A percentile compares a stretch with the other conserved stretches of the same genome.
These are phyloP conservation scores for Fusarium caatingaense DNA, from an alignment of 2,329 filamentous ascomycete genomes.

Conservation along the genomic window DNA sequence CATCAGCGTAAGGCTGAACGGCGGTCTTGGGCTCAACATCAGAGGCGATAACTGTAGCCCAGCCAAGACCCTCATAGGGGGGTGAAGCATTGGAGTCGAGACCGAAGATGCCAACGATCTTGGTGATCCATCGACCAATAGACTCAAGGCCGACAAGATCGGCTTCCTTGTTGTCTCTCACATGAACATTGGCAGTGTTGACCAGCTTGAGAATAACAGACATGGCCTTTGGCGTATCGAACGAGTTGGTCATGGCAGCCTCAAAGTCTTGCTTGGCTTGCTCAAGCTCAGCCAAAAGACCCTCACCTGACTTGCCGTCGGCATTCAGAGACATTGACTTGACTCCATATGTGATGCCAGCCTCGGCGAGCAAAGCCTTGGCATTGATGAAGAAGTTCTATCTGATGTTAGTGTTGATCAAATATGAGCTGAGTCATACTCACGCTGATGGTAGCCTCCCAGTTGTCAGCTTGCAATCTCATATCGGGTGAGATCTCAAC, in stretches of 20 bases:
- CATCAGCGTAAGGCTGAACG: slow-evolving; percentile 60
- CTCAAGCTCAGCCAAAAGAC: slow-evolving; percentile 58
- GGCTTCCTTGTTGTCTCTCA: slow-evolving; percentile 59
- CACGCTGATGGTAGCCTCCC: slow-evolving; percentile 82
- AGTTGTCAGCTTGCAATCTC: slow-evolving; percentile 76
- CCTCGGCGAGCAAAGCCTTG: slow-evolving; percentile 65
- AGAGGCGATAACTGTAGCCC: slow-evolving; percentile 58
- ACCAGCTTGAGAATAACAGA: slow-evolving; percentile 81
- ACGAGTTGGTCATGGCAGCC: slow-evolving; percentile 80
- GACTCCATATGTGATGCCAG: slow-evolving; percentile 51
- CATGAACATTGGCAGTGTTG: slow-evolving; percentile 76
- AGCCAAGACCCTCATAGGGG: slow-evolving; percentile 68
- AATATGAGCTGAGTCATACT: slow-evolving; percentile 41
- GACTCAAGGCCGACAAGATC: slow-evolving; percentile 62
- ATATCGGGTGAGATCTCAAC: slow-evolving; percentile 91
- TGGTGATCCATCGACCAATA: slow-evolving; percentile 82
- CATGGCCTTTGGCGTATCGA: slow-evolving; percentile 87
- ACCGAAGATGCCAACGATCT: slow-evolving; percentile 86
- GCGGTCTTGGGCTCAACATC: slow-evolving; percentile 58
- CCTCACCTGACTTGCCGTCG: slow-evolving; percentile 47
- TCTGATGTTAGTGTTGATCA: slow-evolving; percentile 29
- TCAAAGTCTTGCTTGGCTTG: slow-evolving; percentile 67
- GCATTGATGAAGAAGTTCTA: slow-evolving; percentile 70
- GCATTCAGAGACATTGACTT: slow-evolving; percentile 54
- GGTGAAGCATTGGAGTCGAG: slow-evolving; percentile 72